Evolutionary conservation across 805 yeast species (phyloP).

Genomic region (Ogataea methylovora): DNA sequence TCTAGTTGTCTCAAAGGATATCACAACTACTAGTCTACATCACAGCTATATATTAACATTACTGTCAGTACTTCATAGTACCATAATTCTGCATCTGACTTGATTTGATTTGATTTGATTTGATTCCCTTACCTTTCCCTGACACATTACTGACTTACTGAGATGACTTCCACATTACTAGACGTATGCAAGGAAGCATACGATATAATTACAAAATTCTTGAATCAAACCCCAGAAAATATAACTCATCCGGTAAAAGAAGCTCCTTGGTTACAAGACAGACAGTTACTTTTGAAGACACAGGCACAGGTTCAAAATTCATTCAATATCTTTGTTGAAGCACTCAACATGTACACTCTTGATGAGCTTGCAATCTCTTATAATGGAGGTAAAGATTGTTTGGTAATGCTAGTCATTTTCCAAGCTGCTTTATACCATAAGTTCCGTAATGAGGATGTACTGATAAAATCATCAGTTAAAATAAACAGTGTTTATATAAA

Average conservation of each 20-base stretch:
- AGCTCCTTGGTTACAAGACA: constrained; percentile 9
- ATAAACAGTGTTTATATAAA: constrained; percentile 68
- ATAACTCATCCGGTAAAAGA: constrained; percentile 1
- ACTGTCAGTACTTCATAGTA: no score
- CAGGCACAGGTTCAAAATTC: constrained; percentile 18
- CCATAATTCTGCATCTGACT: no score
- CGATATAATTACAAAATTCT: constrained; percentile 8
- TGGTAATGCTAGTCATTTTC: constrained; percentile 75
- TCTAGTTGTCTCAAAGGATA: no score
- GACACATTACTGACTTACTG: no score
- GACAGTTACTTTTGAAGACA: constrained; percentile 12
- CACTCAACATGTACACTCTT: constrained; percentile 16
- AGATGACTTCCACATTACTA: constrained; percentile 11
- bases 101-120: no score
- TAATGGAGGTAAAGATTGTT: constrained; percentile 96
- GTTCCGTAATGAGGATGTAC: constrained; percentile 9
- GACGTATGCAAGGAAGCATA: constrained; percentile 17
- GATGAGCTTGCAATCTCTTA: constrained; percentile 71
- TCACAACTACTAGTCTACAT: no score
- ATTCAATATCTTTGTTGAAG: constrained; percentile 9
- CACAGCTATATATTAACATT: no score
- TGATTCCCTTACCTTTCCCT: no score
- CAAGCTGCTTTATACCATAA: constrained; percentile 41
- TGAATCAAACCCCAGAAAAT: constrained; percentile 2
- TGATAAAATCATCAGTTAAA: constrained; percentile 20